Evolutionary conservation across 495 filamentous ascomycete species (phyloP).

Genomic region (Lophiotrema nucula): DNA sequence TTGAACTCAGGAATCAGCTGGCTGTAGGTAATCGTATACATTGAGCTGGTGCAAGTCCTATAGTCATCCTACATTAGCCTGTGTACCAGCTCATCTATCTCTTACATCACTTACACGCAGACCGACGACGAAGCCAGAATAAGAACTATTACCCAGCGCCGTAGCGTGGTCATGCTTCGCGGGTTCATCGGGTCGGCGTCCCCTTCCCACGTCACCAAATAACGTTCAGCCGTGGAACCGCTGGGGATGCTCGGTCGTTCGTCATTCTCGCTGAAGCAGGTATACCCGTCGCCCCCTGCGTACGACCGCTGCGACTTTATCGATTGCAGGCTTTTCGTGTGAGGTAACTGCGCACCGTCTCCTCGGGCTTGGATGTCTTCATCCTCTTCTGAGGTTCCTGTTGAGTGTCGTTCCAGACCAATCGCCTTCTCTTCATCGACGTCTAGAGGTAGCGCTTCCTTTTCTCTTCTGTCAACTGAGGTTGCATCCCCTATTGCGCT

Average conservation of each 20-base stretch:
- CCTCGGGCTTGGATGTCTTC: background rate
- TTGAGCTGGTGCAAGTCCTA: constrained; percentile 83
- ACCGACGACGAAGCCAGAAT: constrained; percentile 71
- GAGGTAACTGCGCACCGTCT: background rate
- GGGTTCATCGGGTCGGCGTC: constrained; percentile 74
- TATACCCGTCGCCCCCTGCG: constrained; percentile 31
- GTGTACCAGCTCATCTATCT: background rate
- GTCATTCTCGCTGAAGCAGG: constrained; percentile 30
- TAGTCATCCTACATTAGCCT: constrained; percentile 6
- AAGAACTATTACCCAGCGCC: constrained; percentile 75
- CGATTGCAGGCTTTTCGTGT: constrained; percentile 19
- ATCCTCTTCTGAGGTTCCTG: background rate
- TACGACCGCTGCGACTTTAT: constrained; percentile 29
- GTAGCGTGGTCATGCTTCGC: constrained; percentile 60
- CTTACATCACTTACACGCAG: constrained; percentile 69
- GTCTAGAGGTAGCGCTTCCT: background rate
- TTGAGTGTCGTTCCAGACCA: background rate
- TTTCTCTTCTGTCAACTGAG: background rate
- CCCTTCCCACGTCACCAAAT: constrained; percentile 68
- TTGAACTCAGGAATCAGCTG: constrained; percentile 78
- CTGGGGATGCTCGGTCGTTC: constrained; percentile 18
- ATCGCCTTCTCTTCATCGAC: background rate
- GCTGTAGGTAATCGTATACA: constrained; percentile 84
- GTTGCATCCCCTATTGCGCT: background rate
- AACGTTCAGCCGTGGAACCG: constrained; percentile 35